These are phyloP conservation scores for Pythium vanterpoolii DNA, from an alignment of 352 stramenopile genomes.

Conservation along the genomic window DNA sequence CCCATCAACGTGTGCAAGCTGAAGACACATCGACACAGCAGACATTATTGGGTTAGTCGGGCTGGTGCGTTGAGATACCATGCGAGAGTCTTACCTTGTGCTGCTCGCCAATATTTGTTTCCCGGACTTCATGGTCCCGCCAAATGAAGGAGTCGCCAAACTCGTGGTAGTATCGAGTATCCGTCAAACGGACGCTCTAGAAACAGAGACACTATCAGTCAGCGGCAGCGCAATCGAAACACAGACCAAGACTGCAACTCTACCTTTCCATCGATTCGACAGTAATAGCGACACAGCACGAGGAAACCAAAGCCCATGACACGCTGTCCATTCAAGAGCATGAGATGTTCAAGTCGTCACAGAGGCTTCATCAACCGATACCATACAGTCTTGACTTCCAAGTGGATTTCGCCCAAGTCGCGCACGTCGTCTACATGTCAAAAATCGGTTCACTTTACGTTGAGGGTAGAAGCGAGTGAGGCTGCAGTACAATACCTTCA, in stretches of 20 bases:
- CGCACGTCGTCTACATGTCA: constrained; percentile 46
- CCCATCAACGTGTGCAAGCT: neutral
- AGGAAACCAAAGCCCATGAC: constrained; percentile 71
- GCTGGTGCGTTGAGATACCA: neutral
- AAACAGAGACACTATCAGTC: neutral
- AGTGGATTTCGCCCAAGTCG: constrained; percentile 59
- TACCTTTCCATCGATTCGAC: constrained; percentile 59
- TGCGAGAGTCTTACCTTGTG: constrained; percentile 28
- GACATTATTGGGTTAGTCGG: neutral
- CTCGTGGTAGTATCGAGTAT: constrained; percentile 67
- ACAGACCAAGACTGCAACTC: neutral
- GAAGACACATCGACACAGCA: neutral
- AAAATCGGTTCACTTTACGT: neutral
- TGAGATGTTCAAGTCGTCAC: neutral
- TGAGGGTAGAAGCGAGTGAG: neutral
- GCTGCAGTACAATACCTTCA: constrained; percentile 34
- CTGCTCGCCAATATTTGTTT: constrained; percentile 33
- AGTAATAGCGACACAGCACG: constrained; percentile 61
- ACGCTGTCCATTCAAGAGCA: constrained; percentile 22
- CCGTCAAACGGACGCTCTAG: constrained; percentile 42
- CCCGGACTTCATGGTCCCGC: constrained; percentile 45
- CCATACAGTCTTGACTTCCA: constrained; percentile 54
- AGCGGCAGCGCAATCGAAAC: neutral
- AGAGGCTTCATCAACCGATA: neutral
- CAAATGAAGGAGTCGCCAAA: constrained; percentile 52